A percentile compares a stretch with the other conserved stretches of the same genome.
phyloP scores from a whole-genome alignment of 225 moss, liverwort and hornwort genomes.

The Sphagnum tenellum region DNA sequence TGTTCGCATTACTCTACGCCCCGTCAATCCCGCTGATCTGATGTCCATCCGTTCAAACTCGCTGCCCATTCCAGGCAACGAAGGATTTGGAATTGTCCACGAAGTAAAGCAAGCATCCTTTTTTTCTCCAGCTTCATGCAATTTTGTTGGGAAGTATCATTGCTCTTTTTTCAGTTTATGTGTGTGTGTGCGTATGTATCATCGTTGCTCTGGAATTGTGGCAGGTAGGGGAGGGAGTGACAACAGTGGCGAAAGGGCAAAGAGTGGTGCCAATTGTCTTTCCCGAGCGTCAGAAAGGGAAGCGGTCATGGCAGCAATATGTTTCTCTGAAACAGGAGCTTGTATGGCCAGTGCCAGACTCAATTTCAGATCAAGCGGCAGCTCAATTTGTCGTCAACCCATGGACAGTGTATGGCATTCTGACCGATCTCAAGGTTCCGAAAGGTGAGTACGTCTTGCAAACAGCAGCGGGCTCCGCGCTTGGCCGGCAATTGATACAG shows the following conservation, averaged over 20 bases:
- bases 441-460: too few relatives aligned
- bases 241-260: constrained; percentile 32
- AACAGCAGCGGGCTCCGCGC: too few relatives aligned
- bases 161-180: background rate
- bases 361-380: too few relatives aligned
- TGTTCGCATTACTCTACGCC: constrained; percentile 18
- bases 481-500: too few relatives aligned
- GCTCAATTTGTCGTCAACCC: too few relatives aligned
- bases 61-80: constrained; percentile 17
- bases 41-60: background rate
- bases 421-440: too few relatives aligned
- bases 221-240: constrained; percentile 16
- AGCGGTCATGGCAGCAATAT: too few relatives aligned
- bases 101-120: background rate
- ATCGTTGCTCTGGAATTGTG: background rate
- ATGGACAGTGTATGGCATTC: too few relatives aligned
- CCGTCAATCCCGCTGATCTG: constrained; percentile 11
- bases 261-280: constrained; percentile 39
- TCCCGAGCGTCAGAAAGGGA: constrained; percentile 9
- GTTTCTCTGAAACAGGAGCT: too few relatives aligned
- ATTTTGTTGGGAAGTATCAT: background rate
- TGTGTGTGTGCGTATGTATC: background rate
- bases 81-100: constrained; percentile 24
- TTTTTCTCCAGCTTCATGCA: background rate
- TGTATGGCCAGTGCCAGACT: too few relatives aligned